A percentile compares a stretch with the other conserved stretches of the same genome.
phyloP scores from a whole-genome alignment of 768 basidiomycete species.

The Russula sp. region DNA sequence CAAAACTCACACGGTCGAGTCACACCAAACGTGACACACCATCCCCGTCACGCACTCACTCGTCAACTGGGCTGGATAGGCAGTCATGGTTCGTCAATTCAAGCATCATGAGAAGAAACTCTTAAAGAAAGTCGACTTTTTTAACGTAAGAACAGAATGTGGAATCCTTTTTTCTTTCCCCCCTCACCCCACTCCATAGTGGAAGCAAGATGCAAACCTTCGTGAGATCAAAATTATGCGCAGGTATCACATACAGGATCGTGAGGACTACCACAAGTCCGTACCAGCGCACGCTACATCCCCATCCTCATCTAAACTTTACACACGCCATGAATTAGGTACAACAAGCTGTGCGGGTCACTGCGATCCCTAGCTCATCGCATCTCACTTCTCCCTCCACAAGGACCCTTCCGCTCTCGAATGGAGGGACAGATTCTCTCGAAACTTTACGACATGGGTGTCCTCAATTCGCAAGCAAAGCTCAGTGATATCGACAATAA shows the following conservation, averaged over 20 bases:
- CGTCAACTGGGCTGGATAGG: neutral
- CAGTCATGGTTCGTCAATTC: conserved; percentile 78
- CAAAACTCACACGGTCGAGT: conserved; percentile 23
- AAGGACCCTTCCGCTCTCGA: conserved; percentile 79
- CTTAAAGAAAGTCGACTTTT: conserved; percentile 94
- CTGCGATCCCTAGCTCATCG: conserved; percentile 82
- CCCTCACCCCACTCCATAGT: conserved; percentile 40
- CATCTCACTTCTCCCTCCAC: conserved; percentile 75
- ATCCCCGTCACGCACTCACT: conserved; percentile 3
- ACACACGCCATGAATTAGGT: conserved; percentile 36
- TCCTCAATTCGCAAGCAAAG: conserved; percentile 79
- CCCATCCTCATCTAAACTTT: neutral
- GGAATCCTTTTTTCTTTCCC: neutral
- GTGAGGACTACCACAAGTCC: conserved; percentile 92
- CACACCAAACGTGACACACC: conserved; percentile 16
- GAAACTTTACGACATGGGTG: conserved; percentile 96
- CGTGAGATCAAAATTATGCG: conserved; percentile 94
- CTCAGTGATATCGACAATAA: conserved; percentile 92
- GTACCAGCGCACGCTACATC: conserved; percentile 18
- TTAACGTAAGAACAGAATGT: conserved; percentile 48
- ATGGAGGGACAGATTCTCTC: conserved; percentile 85
- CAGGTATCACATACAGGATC: conserved; percentile 88
- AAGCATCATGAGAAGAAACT: conserved; percentile 95
- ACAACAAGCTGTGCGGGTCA: conserved; percentile 92
- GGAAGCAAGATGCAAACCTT: conserved; percentile 90